phyloP scores from a whole-genome alignment of 2,329 filamentous ascomycete genomes.

The Lojkania enalia region DNA sequence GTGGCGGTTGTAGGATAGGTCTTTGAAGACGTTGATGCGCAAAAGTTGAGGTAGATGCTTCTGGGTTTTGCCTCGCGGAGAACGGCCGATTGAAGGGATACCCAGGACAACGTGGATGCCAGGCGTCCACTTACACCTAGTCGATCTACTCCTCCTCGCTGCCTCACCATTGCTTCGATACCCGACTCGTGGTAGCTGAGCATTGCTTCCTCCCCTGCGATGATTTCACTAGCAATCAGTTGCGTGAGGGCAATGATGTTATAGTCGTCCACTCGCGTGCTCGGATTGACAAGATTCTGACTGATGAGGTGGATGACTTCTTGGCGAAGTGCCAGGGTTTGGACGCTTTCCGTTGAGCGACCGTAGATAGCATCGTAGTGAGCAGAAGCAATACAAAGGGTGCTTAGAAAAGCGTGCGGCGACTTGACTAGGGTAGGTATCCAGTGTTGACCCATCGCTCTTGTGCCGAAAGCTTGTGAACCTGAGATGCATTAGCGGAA shows the following conservation, averaged over 20 bases:
- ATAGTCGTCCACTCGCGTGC: conserved; percentile 30
- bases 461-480: conserved; percentile 37
- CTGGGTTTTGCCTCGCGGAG: conserved; percentile 33
- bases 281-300: conserved; percentile 28
- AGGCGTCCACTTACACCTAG: conserved; percentile 37
- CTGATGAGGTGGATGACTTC: conserved; percentile 41
- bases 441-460: conserved; percentile 38
- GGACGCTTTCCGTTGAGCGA: conserved; percentile 29
- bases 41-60: conserved; percentile 33
- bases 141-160: conserved; percentile 38
- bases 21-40: conserved; percentile 15
- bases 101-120: conserved; percentile 38
- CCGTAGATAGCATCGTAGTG: conserved; percentile 37
- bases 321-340: conserved; percentile 34
- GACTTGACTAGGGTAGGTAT: conserved; percentile 38
- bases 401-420: conserved; percentile 43
- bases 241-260: conserved; percentile 44
- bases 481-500: conserved; percentile 19
- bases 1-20: conserved; percentile 22
- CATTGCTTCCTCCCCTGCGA: conserved; percentile 27
- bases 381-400: conserved; percentile 39
- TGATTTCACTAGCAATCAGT: conserved; percentile 40
- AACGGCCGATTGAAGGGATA: conserved; percentile 36
- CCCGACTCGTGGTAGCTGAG: conserved; percentile 34
- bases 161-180: conserved; percentile 34